Evolutionary conservation across 495 filamentous ascomycete genomes (phyloP).

Genomic region (Poronia punctata): DNA sequence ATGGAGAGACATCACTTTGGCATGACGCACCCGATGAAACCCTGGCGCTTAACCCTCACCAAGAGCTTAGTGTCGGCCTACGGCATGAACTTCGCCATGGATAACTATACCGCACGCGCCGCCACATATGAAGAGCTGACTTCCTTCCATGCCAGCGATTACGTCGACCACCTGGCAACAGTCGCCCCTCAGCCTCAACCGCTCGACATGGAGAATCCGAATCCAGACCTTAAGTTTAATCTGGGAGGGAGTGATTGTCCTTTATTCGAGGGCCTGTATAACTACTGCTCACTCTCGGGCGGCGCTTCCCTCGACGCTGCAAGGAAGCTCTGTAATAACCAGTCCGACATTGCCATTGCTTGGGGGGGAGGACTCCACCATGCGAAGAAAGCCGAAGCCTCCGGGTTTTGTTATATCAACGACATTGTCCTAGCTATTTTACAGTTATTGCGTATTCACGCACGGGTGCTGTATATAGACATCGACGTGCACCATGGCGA

Average conservation of each 20-base stretch:
- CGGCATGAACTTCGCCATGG: slow-evolving; percentile 94
- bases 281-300: slow-evolving; percentile 89
- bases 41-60: slow-evolving; percentile 91
- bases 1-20: slow-evolving; percentile 97
- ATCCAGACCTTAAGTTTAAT: slow-evolving; percentile 60
- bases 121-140: slow-evolving; percentile 84
- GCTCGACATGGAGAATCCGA: slow-evolving; percentile 41
- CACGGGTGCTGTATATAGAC: slow-evolving; percentile 93
- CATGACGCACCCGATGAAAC: slow-evolving; percentile 94
- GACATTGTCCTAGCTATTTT: slow-evolving; percentile 96
- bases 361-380: slow-evolving; percentile 99
- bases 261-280: slow-evolving; percentile 90
- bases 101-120: slow-evolving; percentile 72
- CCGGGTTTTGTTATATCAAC: slow-evolving; percentile 97
- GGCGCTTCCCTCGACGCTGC: slow-evolving; percentile 89
- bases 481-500: slow-evolving; percentile 98
- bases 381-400: slow-evolving; percentile 88
- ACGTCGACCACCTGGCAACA: slow-evolving; percentile 75
- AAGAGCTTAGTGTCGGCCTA: slow-evolving; percentile 91
- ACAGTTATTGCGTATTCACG: slow-evolving; percentile 77
- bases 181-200: slow-evolving; percentile 42
- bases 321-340: slow-evolving; percentile 73
- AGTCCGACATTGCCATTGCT: slow-evolving; percentile 94
- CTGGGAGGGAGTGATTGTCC: slow-evolving; percentile 89
- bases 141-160: slow-evolving; percentile 81